Evolutionary conservation across 352 stramenopile genomes (phyloP).

Genomic region (Globisporangium viniferum): DNA sequence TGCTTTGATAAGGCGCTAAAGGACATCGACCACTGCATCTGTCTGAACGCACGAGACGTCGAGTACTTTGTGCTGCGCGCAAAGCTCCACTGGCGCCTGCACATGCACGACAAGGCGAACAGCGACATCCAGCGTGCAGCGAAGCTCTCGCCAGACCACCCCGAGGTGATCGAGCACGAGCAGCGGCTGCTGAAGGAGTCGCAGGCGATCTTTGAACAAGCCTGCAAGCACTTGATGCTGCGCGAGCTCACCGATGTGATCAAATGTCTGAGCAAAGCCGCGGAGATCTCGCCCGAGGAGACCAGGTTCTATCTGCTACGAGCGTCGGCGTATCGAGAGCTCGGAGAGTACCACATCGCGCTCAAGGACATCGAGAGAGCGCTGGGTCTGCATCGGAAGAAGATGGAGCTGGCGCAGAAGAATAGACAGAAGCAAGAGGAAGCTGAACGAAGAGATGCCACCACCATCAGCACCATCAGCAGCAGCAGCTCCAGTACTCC

Average conservation of each 20-base stretch:
- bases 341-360: slow-evolving; percentile 54
- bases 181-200: slow-evolving; percentile 64
- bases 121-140: slow-evolving; percentile 64
- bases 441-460: not conserved
- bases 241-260: slow-evolving; percentile 54
- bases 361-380: slow-evolving; percentile 63
- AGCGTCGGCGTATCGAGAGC: slow-evolving; percentile 59
- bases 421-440: slow-evolving; percentile 2
- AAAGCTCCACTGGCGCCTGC: slow-evolving; percentile 76
- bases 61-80: slow-evolving; percentile 82
- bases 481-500: not conserved
- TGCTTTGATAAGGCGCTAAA: slow-evolving; percentile 72
- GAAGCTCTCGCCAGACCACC: slow-evolving; percentile 51
- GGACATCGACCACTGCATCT: slow-evolving; percentile 80
- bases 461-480: not conserved
- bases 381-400: slow-evolving; percentile 41
- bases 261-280: slow-evolving; percentile 58
- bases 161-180: slow-evolving; percentile 71
- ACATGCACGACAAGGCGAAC: slow-evolving; percentile 71
- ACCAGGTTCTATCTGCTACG: slow-evolving; percentile 68
- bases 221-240: slow-evolving; percentile 50
- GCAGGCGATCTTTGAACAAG: slow-evolving; percentile 66
- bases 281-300: slow-evolving; percentile 66
- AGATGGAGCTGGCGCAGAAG: slow-evolving; percentile 15
- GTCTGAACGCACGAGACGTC: slow-evolving; percentile 66